Percentiles rank a stretch among this genome's conserved stretches.
Evolutionary conservation across 495 filamentous ascomycete species (phyloP).

Genomic region (Xylaria bambusicola): DNA sequence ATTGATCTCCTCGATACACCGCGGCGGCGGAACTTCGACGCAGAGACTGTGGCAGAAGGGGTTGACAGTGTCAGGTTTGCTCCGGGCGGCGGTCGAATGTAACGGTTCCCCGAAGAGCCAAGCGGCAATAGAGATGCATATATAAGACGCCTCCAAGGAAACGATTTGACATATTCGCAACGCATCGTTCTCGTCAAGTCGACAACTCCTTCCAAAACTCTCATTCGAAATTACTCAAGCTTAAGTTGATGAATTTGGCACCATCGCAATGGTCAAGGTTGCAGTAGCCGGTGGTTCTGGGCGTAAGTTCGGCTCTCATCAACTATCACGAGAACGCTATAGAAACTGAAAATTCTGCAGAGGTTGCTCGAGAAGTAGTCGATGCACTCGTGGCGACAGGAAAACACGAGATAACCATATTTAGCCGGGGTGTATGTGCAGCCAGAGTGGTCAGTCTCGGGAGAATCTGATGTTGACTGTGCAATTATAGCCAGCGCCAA

Average conservation of each 20-base stretch:
- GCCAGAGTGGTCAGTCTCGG: too few species aligned
- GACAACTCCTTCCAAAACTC: too few species aligned
- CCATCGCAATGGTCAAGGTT: slow-evolving; percentile 58
- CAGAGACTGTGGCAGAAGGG: neutral
- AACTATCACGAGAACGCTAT: too few species aligned
- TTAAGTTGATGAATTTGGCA: too few species aligned
- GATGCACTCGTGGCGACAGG: slow-evolving; percentile 51
- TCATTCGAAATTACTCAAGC: too few species aligned
- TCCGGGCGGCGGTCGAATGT: slow-evolving; percentile 17
- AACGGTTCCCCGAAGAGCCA: neutral
- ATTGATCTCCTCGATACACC: neutral
- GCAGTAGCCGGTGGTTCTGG: slow-evolving; percentile 57
- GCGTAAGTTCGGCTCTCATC: slow-evolving; percentile 35
- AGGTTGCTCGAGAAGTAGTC: slow-evolving; percentile 56
- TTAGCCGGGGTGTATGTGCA: slow-evolving; percentile 49
- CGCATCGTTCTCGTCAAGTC: too few species aligned
- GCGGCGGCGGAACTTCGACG: slow-evolving; percentile 8
- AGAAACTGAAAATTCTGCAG: slow-evolving; percentile 32
- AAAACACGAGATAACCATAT: slow-evolving; percentile 54
- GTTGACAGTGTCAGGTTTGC: neutral
- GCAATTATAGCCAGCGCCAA: slow-evolving; percentile 22
- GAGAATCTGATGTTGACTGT: neutral
- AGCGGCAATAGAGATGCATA: too few species aligned
- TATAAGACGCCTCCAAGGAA: too few species aligned
- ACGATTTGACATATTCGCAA: too few species aligned